phyloP scores from a whole-genome alignment of 2,329 filamentous ascomycete genomes.

The Aureobasidium sp. region DNA sequence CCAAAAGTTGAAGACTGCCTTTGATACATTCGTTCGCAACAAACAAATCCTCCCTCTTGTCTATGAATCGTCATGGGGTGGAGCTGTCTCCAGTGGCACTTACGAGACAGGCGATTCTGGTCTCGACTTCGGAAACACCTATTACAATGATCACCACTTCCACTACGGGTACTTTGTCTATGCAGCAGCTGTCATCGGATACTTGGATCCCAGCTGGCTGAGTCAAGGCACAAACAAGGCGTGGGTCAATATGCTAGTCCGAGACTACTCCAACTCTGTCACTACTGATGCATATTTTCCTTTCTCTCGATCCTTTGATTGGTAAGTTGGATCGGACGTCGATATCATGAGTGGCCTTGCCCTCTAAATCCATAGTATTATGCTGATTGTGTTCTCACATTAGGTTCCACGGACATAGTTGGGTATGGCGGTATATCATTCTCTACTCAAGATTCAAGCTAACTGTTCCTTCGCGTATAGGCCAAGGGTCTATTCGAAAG shows the following conservation, averaged over 20 bases:
- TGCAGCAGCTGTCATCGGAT: slow-evolving; percentile 72
- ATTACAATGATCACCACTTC: slow-evolving; percentile 64
- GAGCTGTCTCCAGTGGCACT: slow-evolving; percentile 68
- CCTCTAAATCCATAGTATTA: not conserved
- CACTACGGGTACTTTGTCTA: slow-evolving; percentile 82
- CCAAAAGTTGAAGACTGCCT: slow-evolving; percentile 42
- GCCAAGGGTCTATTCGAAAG: slow-evolving; percentile 70
- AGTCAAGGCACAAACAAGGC: slow-evolving; percentile 54
- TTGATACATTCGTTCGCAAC: slow-evolving; percentile 41
- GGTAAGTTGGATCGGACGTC: slow-evolving; percentile 54
- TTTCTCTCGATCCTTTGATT: slow-evolving; percentile 78
- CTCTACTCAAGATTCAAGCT: not conserved
- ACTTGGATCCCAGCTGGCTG: slow-evolving; percentile 71
- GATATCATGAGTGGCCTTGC: slow-evolving; percentile 30
- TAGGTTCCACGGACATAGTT: not conserved
- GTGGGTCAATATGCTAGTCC: slow-evolving; percentile 76
- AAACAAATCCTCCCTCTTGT: slow-evolving; percentile 43
- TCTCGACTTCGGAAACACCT: slow-evolving; percentile 83
- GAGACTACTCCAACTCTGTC: slow-evolving; percentile 76
- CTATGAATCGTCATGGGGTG: slow-evolving; percentile 62
- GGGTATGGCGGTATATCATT: not conserved
- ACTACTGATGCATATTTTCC: slow-evolving; percentile 68
- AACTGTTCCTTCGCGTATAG: not conserved
- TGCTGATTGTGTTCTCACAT: not conserved
- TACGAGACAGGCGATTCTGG: slow-evolving; percentile 69